These are phyloP conservation scores for Fraxinus sp. DNA, from an alignment of 305 asterid species.

Conservation along the genomic window DNA sequence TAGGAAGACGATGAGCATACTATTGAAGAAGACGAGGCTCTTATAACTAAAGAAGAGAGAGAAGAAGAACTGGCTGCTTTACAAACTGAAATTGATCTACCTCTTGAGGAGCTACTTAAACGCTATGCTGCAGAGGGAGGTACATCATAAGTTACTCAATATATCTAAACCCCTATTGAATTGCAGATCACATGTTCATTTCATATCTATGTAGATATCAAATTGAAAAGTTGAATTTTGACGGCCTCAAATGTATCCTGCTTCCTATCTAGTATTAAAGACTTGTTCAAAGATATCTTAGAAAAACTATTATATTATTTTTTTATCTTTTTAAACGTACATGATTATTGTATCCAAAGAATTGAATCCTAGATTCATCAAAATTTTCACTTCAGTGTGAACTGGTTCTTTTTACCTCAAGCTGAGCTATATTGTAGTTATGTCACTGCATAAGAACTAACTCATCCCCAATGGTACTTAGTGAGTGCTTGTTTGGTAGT, in stretches of 20 bases:
- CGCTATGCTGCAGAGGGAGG: slow-evolving; percentile 69
- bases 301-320: background rate
- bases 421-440: background rate
- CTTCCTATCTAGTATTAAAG: background rate
- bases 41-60: slow-evolving; percentile 91
- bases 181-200: background rate
- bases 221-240: slow-evolving; percentile 19
- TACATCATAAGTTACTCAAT: slow-evolving; percentile 21
- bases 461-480: background rate
- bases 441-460: background rate
- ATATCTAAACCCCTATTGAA: slow-evolving; percentile 1
- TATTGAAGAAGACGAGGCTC: slow-evolving; percentile 92
- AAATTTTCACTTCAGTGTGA: background rate
- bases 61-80: slow-evolving; percentile 87
- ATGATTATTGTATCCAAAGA: background rate
- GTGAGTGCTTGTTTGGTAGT: background rate
- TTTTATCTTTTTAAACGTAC: background rate
- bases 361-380: background rate
- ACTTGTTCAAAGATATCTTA: background rate
- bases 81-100: slow-evolving; percentile 78
- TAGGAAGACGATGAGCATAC: slow-evolving; percentile 99
- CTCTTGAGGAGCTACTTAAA: slow-evolving; percentile 83
- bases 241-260: background rate
- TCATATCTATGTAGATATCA: slow-evolving; percentile 12
- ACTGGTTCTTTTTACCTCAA: background rate